These are phyloP conservation scores for Gymnopilus dilepis DNA, from an alignment of 768 basidiomycete genomes.

Conservation along the genomic window DNA sequence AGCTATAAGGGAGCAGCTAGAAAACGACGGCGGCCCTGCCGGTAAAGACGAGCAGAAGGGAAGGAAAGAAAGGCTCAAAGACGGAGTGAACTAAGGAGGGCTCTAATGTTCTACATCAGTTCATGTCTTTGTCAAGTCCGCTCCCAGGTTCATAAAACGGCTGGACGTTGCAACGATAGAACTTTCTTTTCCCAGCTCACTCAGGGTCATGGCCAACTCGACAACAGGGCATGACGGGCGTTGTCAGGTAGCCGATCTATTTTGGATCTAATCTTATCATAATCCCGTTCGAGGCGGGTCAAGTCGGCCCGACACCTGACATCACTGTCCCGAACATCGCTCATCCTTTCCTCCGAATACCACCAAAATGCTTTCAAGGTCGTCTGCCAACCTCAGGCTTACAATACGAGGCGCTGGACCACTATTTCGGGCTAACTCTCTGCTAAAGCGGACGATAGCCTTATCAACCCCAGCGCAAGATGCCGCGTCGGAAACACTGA, in stretches of 20 bases:
- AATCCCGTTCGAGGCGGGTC: neutral
- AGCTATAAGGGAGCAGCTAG: conserved; percentile 18
- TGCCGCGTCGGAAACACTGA: conserved; percentile 19
- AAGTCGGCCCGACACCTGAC: neutral
- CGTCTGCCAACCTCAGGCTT: neutral
- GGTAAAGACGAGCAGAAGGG: conserved; percentile 18
- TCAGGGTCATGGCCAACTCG: neutral
- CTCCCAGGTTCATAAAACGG: conserved; percentile 18
- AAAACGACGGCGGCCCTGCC: conserved; percentile 25
- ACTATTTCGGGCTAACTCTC: no score
- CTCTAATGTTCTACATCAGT: neutral
- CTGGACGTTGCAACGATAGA: conserved; percentile 2
- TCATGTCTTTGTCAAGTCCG: neutral
- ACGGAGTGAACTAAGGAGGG: neutral
- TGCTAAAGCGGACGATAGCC: conserved; percentile 3
- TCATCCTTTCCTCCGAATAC: neutral
- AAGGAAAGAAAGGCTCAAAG: conserved; percentile 9
- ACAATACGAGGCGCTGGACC: neutral
- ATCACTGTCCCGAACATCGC: neutral
- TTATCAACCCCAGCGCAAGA: conserved; percentile 4
- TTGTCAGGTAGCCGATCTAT: conserved; percentile 8
- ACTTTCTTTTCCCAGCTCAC: neutral
- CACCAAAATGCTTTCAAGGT: conserved; percentile 8
- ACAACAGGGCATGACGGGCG: neutral
- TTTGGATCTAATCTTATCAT: conserved; percentile 6